phyloP scores from a whole-genome alignment of 192 early-diverging fungal genomes.

The Backusella macrospora region DNA sequence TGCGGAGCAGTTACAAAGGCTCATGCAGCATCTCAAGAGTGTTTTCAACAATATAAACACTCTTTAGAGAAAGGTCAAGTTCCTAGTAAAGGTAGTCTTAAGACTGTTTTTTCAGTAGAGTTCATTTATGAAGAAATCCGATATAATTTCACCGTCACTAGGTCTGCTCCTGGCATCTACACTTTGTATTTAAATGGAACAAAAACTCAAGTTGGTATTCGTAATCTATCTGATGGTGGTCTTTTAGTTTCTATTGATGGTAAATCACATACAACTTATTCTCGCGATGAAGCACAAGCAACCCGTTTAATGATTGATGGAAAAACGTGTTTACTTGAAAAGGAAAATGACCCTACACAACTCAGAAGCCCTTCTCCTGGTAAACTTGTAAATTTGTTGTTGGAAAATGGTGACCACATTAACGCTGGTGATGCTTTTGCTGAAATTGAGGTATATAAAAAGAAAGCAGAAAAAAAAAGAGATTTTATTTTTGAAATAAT shows the following conservation, averaged over 20 bases:
- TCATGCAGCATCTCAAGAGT: slow-evolving; percentile 62
- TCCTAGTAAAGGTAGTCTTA: slow-evolving; percentile 72
- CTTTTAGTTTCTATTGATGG: slow-evolving; percentile 86
- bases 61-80: slow-evolving; percentile 93
- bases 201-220: slow-evolving; percentile 75
- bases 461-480: neutral
- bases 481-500: neutral
- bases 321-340: slow-evolving; percentile 91
- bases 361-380: slow-evolving; percentile 93
- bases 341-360: slow-evolving; percentile 97
- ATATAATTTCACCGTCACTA: slow-evolving; percentile 82
- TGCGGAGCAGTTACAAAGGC: slow-evolving; percentile 91
- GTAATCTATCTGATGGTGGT: slow-evolving; percentile 88
- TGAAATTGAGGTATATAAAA: slow-evolving; percentile 76
- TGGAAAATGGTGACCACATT: slow-evolving; percentile 90
- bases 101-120: slow-evolving; percentile 74
- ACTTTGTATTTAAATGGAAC: slow-evolving; percentile 81
- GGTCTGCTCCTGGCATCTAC: slow-evolving; percentile 80
- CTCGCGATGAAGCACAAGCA: slow-evolving; percentile 84
- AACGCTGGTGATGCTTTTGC: slow-evolving; percentile 88
- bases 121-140: slow-evolving; percentile 91
- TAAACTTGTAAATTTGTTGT: slow-evolving; percentile 90
- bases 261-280: slow-evolving; percentile 88
- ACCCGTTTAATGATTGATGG: slow-evolving; percentile 88
- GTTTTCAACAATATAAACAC: slow-evolving; percentile 71